Evolutionary conservation across 352 stramenopile genomes (phyloP), one percentile per base, ranked within the genome.

Genomic region (Phytophthora sp.): DNA sequence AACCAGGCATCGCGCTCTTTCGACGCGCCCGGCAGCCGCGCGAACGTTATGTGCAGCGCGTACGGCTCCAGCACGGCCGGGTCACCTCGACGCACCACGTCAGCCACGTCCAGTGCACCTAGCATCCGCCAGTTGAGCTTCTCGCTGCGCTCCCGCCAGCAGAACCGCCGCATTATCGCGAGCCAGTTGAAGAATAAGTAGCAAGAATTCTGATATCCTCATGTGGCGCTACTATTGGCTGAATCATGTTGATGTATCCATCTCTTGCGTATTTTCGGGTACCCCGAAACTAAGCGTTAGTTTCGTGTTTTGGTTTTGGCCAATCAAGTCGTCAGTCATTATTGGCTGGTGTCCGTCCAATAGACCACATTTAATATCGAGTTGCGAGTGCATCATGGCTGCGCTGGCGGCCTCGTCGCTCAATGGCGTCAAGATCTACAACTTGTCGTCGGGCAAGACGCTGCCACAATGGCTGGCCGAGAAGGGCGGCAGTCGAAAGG

Each of bases 391-490:
- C 30, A 83, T 23, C 8, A 94, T 94, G 86, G 79, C 87, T 44
- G 77, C 84, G 71, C 77, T 96, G 44, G 83, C 88, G 27, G 86
- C 88, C 51, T 90, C 87, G 55, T 93, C 88, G 67, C 83, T 96
- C 44, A 96, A 96, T 84, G 93, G 94, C 63, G 89, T 97, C 57
- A 97, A 97, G 75, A 98, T 98, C 67, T 98, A 99, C 84, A 97
- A 97, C 69, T 84, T 99, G 44, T 94, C 93, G 50, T 97, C 94
- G 12, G 93, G 94, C 46, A 97, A 97, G 64, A 93, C 90, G 27
- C 81, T 99, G 49, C 96, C 96, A 20, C 91, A 98, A 82, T 99
- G 94, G 94, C 71, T 98, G 31, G 86, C 89, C 5, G 94, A 99
- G 66, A 97, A 97, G 67, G 44, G 65, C 4, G 65, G 57, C 27